These are phyloP conservation scores for Fusarium domesticum DNA, from an alignment of 2,329 filamentous ascomycete genomes.

Conservation along the genomic window DNA sequence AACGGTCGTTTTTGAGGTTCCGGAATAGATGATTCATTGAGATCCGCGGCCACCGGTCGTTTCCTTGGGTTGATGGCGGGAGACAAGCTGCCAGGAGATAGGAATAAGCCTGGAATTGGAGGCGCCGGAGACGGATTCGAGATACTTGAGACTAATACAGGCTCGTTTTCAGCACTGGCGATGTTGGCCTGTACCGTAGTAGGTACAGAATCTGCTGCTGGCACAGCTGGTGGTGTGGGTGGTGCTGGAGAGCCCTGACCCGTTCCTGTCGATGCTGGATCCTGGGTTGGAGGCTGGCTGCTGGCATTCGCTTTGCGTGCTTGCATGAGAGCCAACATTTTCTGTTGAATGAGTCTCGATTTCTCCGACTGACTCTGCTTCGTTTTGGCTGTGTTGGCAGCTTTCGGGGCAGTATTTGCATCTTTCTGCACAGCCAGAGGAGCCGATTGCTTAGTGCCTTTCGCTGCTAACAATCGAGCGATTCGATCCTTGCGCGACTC, in stretches of 20 bases:
- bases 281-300: constrained; percentile 14
- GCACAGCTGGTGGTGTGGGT: constrained; percentile 2
- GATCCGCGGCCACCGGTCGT: constrained; percentile 63
- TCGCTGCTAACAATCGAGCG: constrained; percentile 71
- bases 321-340: constrained; percentile 71
- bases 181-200: constrained; percentile 3
- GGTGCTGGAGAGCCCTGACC: neutral
- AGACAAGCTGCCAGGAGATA: constrained; percentile 31
- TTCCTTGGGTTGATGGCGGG: constrained; percentile 30
- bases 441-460: constrained; percentile 55
- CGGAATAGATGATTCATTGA: constrained; percentile 53
- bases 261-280: constrained; percentile 5
- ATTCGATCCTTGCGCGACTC: constrained; percentile 74
- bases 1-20: constrained; percentile 57
- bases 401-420: neutral
- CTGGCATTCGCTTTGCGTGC: constrained; percentile 45
- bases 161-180: constrained; percentile 5
- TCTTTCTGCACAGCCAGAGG: constrained; percentile 11
- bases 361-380: constrained; percentile 57
- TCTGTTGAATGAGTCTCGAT: constrained; percentile 69
- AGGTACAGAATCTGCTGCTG: constrained; percentile 5
- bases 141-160: constrained; percentile 2
- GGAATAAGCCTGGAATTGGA: constrained; percentile 39
- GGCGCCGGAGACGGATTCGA: constrained; percentile 15
- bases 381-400: constrained; percentile 39